These are phyloP conservation scores for Pinus tabuliformis DNA, from an alignment of 75 land plant species.

Conservation along the genomic window DNA sequence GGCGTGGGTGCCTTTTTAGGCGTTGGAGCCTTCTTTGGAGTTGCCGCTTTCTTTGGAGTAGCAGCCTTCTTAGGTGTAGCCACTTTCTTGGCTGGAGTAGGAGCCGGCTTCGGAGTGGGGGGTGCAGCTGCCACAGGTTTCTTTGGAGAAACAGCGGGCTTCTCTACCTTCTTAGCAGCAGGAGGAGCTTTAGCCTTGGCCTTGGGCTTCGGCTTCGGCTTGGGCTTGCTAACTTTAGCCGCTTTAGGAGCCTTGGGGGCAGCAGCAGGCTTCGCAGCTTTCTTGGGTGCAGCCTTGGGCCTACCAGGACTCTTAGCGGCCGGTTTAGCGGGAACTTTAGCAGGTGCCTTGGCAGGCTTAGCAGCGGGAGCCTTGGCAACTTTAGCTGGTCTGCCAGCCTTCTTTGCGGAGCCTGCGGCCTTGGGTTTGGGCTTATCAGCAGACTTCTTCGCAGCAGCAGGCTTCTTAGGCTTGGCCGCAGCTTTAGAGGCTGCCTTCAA, in stretches of 20 bases:
- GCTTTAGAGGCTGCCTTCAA: constrained; percentile 20
- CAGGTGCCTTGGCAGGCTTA: not conserved
- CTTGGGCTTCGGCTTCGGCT: not conserved
- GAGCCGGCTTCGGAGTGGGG: not conserved
- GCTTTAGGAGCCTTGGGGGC: not conserved
- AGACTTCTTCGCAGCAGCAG: not conserved
- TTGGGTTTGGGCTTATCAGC: constrained; percentile 8
- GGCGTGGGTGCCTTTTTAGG: constrained; percentile 2
- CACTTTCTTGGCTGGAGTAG: constrained; percentile 2
- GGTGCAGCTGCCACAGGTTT: not conserved
- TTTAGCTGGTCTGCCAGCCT: not conserved
- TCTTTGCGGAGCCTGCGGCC: constrained; percentile 4
- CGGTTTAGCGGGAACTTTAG: constrained; percentile 2
- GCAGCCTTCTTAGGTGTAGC: not conserved
- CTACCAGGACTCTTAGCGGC: constrained; percentile 3
- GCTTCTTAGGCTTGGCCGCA: constrained; percentile 8
- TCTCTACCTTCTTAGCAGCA: not conserved
- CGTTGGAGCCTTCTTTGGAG: not conserved
- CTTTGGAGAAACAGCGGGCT: not conserved
- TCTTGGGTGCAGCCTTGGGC: not conserved
- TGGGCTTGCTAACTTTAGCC: not conserved
- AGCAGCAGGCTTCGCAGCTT: not conserved
- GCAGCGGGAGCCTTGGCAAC: constrained; percentile 13
- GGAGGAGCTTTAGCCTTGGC: not conserved
- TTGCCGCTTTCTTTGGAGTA: not conserved